Evolutionary conservation across 306 rosid species (phyloP), one percentile per base, ranked within the genome.

Genomic region (Quercus cerris): DNA sequence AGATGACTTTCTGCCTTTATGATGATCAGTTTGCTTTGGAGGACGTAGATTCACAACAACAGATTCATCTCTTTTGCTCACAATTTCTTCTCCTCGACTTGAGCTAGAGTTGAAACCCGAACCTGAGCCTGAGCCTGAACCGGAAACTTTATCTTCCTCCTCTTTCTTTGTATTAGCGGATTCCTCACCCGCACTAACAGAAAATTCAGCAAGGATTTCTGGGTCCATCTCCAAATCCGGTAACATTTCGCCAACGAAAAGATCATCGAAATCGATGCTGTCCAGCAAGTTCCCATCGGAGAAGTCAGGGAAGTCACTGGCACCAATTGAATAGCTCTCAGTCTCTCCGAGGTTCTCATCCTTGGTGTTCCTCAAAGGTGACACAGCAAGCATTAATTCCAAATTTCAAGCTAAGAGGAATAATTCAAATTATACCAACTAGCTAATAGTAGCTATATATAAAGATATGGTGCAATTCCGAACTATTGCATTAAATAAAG

Each of bases 151-250:
- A 54, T 87, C 84, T 14, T 87, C 91, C 1, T 87, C 87, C 10
- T 82, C 81, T 6, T 68, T 77, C 23, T 74, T 72, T 23, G 70
- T 56, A 7, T 72, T 33, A 57, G 88, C 91, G 28, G 92, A 90
- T 9, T 88, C 94, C 74, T 88, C 91, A 0, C 85, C 85, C 31
- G 71, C 72, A 25, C 85, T 59, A 5, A 82, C 73, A 3, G 98
- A 89, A 70, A 94, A 92, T n/a, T 90, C 92, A 3, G 89, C 85
- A 28, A 89, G 89, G 72, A 91, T 84, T 23, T 92, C 97, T 0
- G 91, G 78, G 78, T 92, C 97, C 97, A 92, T 93, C 71, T 94
- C 97, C 88, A 94, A 88, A 82, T 91, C 99, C 3, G 94, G 98
- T 84, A 91, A 73, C 63, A 87, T 86, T 22, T 93, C 95, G 22